A percentile compares a stretch with the other conserved stretches of the same genome.
These are phyloP conservation scores for Polysphondylium violaceum DNA, from an alignment of 78 protist species.

Conservation along the genomic window DNA sequence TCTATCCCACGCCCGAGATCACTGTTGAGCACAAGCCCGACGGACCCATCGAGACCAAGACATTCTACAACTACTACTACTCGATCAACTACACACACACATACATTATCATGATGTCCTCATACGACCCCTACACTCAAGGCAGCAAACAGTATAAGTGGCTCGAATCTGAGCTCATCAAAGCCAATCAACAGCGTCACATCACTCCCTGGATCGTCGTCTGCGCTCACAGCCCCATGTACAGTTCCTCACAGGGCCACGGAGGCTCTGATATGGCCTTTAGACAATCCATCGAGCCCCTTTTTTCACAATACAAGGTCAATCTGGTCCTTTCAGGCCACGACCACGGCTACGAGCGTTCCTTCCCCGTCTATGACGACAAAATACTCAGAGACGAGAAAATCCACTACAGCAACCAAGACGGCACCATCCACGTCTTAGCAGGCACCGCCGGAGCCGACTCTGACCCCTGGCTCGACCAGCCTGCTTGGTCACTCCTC, in stretches of 20 bases:
- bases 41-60: background rate
- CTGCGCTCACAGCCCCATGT: slow-evolving; percentile 42
- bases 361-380: slow-evolving; percentile 22
- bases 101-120: slow-evolving; percentile 53
- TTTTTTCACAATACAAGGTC: background rate
- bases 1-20: slow-evolving; percentile 19
- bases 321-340: slow-evolving; percentile 40
- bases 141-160: slow-evolving; percentile 35
- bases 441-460: slow-evolving; percentile 61
- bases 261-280: slow-evolving; percentile 34
- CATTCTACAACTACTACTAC: slow-evolving; percentile 2
- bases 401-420: background rate
- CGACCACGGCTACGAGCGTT: slow-evolving; percentile 71
- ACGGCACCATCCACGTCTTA: slow-evolving; percentile 49
- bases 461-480: slow-evolving; percentile 41
- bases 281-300: slow-evolving; percentile 9
- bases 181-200: background rate
- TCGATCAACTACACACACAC: slow-evolving; percentile 15
- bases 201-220: slow-evolving; percentile 49
- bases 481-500: slow-evolving; percentile 39
- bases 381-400: background rate
- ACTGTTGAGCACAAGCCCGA: background rate
- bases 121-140: slow-evolving; percentile 34
- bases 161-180: slow-evolving; percentile 3
- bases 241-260: slow-evolving; percentile 58